Evolutionary conservation across 2,329 filamentous ascomycete species (phyloP).

Genomic region (Tolypocladium cylindrosporum): DNA sequence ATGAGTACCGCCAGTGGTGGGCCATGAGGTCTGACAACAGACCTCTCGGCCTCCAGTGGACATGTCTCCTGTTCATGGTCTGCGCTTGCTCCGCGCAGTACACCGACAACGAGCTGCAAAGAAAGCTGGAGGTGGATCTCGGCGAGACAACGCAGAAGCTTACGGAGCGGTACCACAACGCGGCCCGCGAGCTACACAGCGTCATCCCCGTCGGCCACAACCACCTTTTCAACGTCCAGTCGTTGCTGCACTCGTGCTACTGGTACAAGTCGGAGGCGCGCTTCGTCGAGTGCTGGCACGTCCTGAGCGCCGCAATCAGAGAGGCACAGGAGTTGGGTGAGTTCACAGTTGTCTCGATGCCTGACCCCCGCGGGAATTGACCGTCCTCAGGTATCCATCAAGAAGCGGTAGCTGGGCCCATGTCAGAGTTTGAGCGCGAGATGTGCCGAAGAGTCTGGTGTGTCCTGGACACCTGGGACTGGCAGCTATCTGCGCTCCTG

Average conservation of each 20-base stretch:
- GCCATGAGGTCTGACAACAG: conserved; percentile 13
- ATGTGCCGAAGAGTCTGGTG: conserved; percentile 26
- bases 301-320: conserved; percentile 22
- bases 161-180: conserved; percentile 21
- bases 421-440: conserved; percentile 24
- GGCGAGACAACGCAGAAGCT: conserved; percentile 16
- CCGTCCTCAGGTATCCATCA: conserved; percentile 17
- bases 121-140: conserved; percentile 20
- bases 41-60: conserved; percentile 26
- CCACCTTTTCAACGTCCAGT: conserved; percentile 23
- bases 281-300: conserved; percentile 27
- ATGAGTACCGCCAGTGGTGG: conserved; percentile 27
- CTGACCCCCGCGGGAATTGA: not conserved
- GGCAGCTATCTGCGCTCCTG: conserved; percentile 25
- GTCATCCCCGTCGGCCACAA: conserved; percentile 21
- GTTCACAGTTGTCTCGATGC: not conserved
- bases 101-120: conserved; percentile 17
- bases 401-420: conserved; percentile 14
- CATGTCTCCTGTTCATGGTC: conserved; percentile 25
- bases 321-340: conserved; percentile 25
- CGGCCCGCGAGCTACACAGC: conserved; percentile 20
- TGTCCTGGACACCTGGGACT: conserved; percentile 27
- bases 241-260: conserved; percentile 25
- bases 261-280: conserved; percentile 27
- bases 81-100: conserved; percentile 27